Conservation (phyloP, 2,329 filamentous ascomycete species). For the Apiospora malaysiana region DNA sequence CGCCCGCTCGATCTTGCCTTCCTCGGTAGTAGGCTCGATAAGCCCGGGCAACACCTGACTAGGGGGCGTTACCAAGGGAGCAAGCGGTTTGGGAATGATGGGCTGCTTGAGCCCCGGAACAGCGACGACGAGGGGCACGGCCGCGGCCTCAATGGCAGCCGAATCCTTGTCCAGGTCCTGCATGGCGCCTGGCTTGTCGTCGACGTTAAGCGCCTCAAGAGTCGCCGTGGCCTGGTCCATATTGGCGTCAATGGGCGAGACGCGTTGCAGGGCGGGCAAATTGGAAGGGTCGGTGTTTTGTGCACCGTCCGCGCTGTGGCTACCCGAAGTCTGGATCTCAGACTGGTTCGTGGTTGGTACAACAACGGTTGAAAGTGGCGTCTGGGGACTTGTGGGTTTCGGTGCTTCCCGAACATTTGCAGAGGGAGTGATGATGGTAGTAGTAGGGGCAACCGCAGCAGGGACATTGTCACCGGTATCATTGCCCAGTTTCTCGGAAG, state of each 20-base stretch:
- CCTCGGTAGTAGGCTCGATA: slow-evolving; percentile 40
- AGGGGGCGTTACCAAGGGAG: slow-evolving; percentile 27
- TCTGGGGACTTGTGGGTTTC: slow-evolving; percentile 21
- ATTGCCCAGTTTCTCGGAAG: slow-evolving; percentile 23
- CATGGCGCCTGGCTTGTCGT: slow-evolving; percentile 24
- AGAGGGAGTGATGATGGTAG: neutral
- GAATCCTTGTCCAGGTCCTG: slow-evolving; percentile 28
- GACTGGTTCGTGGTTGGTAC: slow-evolving; percentile 28
- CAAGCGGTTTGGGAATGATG: slow-evolving; percentile 25
- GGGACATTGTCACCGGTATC: neutral
- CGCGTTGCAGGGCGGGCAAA: slow-evolving; percentile 23
- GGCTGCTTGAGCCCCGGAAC: slow-evolving; percentile 29
- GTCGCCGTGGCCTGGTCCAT: slow-evolving; percentile 29
- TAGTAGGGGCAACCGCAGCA: neutral
- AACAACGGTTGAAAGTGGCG: slow-evolving; percentile 30
- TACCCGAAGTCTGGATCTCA: slow-evolving; percentile 38
- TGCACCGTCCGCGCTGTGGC: slow-evolving; percentile 34
- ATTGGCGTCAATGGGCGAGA: slow-evolving; percentile 8
- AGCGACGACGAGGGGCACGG: slow-evolving; percentile 34
- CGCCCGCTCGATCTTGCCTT: slow-evolving; percentile 46
- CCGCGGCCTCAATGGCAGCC: slow-evolving; percentile 30
- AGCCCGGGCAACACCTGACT: slow-evolving; percentile 37
- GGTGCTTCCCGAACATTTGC: slow-evolving; percentile 19
- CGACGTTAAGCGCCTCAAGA: slow-evolving; percentile 29
- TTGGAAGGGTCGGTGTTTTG: slow-evolving; percentile 26